A percentile compares a stretch with the other conserved stretches of the same genome.
Evolutionary conservation across 129 eudicot genomes (phyloP).

Genomic region (Lonicera japonica): DNA sequence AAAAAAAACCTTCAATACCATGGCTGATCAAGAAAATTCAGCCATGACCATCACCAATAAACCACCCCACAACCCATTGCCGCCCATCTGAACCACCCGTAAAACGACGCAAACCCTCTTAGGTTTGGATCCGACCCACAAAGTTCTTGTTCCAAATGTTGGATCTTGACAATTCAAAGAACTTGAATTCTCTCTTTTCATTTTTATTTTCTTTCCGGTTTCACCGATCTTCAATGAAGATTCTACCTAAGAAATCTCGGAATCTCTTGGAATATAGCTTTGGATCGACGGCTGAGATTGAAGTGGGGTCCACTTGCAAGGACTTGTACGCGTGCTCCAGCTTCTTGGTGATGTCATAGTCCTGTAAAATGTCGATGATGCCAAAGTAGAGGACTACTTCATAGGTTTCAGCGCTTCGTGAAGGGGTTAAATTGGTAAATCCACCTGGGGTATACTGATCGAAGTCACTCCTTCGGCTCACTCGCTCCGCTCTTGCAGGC

Average conservation of each 20-base stretch:
- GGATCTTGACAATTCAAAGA: conserved; percentile 18
- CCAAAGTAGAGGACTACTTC: conserved; percentile 95
- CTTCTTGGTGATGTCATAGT: conserved; percentile 90
- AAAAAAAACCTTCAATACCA: not conserved
- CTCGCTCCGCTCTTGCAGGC: conserved; percentile 91
- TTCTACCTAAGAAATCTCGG: conserved; percentile 74
- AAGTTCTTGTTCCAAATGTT: conserved; percentile 8
- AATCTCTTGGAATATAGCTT: conserved; percentile 86
- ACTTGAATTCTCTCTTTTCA: not conserved
- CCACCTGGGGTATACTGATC: conserved; percentile 68
- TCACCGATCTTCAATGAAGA: conserved; percentile 78
- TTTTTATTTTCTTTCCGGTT: not conserved
- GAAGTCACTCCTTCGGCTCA: conserved; percentile 76
- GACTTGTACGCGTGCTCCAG: conserved; percentile 95
- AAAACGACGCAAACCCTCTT: not conserved
- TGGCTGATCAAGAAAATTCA: conserved; percentile 46
- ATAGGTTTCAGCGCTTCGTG: conserved; percentile 45
- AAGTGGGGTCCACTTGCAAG: conserved; percentile 78
- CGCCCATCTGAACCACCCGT: not conserved
- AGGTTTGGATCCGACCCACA: not conserved
- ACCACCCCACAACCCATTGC: not conserved
- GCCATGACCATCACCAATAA: conserved; percentile 23
- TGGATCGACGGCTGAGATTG: conserved; percentile 97
- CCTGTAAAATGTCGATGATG: conserved; percentile 89
- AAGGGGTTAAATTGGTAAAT: not conserved